Conservation (phyloP, 345 rosid genomes). For the Corymbia maculata region DNA sequence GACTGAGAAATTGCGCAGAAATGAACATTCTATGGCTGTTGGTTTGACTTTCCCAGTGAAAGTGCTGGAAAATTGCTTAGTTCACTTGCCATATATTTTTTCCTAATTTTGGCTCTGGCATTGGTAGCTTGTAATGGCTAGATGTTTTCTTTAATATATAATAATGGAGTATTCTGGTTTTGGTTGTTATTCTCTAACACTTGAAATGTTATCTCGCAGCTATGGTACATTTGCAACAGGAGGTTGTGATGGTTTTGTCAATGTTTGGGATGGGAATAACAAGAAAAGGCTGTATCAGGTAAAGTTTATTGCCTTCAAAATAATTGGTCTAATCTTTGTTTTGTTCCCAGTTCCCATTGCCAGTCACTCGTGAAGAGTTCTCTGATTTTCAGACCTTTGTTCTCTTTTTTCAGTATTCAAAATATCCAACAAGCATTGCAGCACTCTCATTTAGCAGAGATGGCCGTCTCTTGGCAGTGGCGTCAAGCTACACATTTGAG, state of each 20-base stretch:
- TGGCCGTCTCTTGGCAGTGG: constrained; percentile 92
- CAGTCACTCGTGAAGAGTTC: background rate
- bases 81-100: background rate
- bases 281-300: constrained; percentile 99
- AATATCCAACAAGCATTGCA: constrained; percentile 83
- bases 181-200: background rate
- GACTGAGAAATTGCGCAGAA: background rate
- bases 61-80: background rate
- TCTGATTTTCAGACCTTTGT: background rate
- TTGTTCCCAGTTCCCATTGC: background rate
- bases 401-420: constrained; percentile 60
- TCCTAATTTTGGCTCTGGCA: background rate
- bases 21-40: background rate
- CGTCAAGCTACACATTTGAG: constrained; percentile 94
- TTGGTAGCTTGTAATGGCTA: background rate
- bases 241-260: constrained; percentile 96
- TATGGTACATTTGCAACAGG: constrained; percentile 99
- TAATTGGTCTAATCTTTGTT: background rate
- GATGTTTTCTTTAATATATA: background rate
- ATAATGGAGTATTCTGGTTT: background rate
- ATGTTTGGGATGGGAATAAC: constrained; percentile 98
- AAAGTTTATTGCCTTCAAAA: background rate
- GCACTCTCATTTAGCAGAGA: constrained; percentile 96
- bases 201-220: constrained; percentile 21
- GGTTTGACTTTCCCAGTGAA: background rate